Evolutionary conservation across 257 asterid genomes (phyloP), one percentile per base, ranked within the genome.

Genomic region (Penstemon barbatus): DNA sequence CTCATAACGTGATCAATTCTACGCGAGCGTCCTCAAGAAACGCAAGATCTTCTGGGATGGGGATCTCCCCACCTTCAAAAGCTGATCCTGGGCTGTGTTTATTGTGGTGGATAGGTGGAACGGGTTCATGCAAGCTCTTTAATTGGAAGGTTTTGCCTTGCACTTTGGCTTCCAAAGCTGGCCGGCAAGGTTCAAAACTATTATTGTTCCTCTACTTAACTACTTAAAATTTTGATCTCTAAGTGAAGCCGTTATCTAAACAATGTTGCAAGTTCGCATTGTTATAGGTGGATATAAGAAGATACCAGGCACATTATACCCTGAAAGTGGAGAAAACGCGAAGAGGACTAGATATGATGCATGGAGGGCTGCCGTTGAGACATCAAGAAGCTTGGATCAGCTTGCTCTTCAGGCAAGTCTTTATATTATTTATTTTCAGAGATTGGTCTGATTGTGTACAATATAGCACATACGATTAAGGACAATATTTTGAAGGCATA

Each of bases 41-140:
- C 69, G 78, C 79, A 42, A 82, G 83, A 71, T 69, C 79, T 67
- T 77, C 83, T 45, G 90, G 81, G 66, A 81, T 49, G 63, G 87
- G 75, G 66, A 38, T 70, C 7, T 58, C 73, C 56, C 82, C 88
- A 58, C 74, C 90, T 73, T 77, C 91, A 43, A 89, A 78, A 77
- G 80, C 87, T 70, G 86, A 82, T 11, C 61, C 79, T 69, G 96
- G 98, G 58, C 79, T 77, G 73, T 78, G 88, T 78, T 81, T 82
- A 71, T 90, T 88, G 78, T 94, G 99, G 99, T 89, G 98, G 99
- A 88, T 98, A 79, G 99, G 99, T 69, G 95, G 97, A 67, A 83
- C 84, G 76, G 83, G 83, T 69, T 94, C 99, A n/a, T 86, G 95
- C 55, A 68, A 59, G 74, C 85, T 94, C 68, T 87, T 94, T 80